A percentile compares a stretch with the other conserved stretches of the same genome.
Evolutionary conservation across 148 eudicot genomes (phyloP).

Genomic region (Arbutus unedo): DNA sequence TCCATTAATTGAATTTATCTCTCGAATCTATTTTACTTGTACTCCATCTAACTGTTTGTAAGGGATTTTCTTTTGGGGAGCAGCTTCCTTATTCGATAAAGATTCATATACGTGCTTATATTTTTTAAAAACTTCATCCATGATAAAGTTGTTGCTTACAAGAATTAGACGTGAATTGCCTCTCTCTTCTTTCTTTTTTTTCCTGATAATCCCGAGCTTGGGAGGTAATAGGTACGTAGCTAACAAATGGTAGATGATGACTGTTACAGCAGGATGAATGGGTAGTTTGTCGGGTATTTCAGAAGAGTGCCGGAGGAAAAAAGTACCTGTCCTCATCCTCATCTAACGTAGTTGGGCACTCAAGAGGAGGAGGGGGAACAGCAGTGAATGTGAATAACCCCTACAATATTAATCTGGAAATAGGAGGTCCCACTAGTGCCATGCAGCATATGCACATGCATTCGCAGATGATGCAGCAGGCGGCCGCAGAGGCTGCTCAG

Average conservation of each 20-base stretch:
- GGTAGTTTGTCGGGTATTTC: slow-evolving; percentile 87
- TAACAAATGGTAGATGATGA: not conserved
- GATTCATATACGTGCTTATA: too few relatives aligned
- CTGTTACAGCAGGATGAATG: slow-evolving; percentile 69
- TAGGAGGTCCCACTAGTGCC: not conserved
- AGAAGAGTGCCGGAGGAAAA: slow-evolving; percentile 74
- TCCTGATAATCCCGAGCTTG: not conserved
- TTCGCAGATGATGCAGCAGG: slow-evolving; percentile 40
- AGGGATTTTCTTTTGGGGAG: too few relatives aligned
- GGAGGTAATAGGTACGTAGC: not conserved
- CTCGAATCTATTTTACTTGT: too few relatives aligned
- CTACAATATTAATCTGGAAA: slow-evolving; percentile 44
- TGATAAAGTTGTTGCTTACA: too few relatives aligned
- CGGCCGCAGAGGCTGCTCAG: slow-evolving; percentile 33
- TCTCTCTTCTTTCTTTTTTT: not conserved
- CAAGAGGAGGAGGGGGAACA: not conserved
- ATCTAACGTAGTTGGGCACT: slow-evolving; percentile 30
- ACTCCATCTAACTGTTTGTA: too few relatives aligned
- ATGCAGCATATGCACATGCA: slow-evolving; percentile 13
- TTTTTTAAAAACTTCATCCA: too few relatives aligned
- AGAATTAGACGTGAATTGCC: too few relatives aligned
- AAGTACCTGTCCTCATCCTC: slow-evolving; percentile 57
- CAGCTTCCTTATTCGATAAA: too few relatives aligned
- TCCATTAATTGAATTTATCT: too few relatives aligned
- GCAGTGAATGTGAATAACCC: slow-evolving; percentile 21